phyloP scores from a whole-genome alignment of 2,329 filamentous ascomycete genomes.

The Penicillium sp. region DNA sequence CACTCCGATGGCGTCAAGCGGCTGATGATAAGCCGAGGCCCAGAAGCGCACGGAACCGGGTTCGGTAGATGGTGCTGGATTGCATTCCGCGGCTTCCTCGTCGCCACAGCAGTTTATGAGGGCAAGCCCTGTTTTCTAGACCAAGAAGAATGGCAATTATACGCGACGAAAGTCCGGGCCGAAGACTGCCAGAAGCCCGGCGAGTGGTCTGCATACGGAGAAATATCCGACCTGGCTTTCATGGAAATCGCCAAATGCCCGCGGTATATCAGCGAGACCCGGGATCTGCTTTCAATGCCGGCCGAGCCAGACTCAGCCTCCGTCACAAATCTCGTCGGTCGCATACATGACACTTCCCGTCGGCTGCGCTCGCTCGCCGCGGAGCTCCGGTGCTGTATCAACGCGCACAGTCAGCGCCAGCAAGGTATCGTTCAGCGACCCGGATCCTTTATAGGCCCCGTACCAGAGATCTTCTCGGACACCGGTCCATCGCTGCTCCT shows the following conservation, averaged over 20 bases:
- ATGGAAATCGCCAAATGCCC: constrained; percentile 33
- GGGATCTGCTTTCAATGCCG: constrained; percentile 12
- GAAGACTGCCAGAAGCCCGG: constrained; percentile 29
- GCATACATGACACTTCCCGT: constrained; percentile 21
- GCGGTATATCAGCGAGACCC: constrained; percentile 28
- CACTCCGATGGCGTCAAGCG: constrained; percentile 39
- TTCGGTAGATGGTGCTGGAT: constrained; percentile 39
- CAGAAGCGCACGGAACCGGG: constrained; percentile 29
- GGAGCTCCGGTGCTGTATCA: constrained; percentile 23
- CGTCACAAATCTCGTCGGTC: constrained; percentile 9
- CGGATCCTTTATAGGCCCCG: constrained; percentile 26
- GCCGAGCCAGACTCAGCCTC: background rate
- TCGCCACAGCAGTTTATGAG: constrained; percentile 36
- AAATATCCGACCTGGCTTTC: constrained; percentile 25
- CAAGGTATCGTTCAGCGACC: constrained; percentile 26
- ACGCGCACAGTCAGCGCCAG: constrained; percentile 24
- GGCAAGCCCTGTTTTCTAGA: constrained; percentile 39
- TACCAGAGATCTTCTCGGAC: constrained; percentile 25
- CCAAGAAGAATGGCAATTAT: constrained; percentile 34
- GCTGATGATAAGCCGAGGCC: constrained; percentile 39
- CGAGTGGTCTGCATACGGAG: constrained; percentile 27
- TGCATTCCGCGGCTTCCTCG: constrained; percentile 40
- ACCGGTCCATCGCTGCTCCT: constrained; percentile 29
- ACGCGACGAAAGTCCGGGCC: constrained; percentile 24
- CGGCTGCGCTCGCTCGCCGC: constrained; percentile 10